Evolutionary conservation across 2,329 filamentous ascomycete genomes (phyloP).

Genomic region (Aureobasidium sp.): DNA sequence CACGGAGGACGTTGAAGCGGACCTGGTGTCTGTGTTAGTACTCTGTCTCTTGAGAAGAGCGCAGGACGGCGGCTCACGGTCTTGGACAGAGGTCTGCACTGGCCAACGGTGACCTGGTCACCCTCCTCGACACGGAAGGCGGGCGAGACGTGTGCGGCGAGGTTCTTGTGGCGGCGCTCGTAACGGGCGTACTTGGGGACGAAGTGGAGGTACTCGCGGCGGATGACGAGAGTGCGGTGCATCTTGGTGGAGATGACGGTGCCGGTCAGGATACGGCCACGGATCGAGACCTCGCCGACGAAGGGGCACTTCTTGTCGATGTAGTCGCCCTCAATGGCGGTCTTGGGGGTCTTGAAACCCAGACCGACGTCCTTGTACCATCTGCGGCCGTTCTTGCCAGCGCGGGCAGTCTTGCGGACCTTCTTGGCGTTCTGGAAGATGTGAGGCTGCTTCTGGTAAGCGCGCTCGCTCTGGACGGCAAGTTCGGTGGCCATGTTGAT

Average conservation of each 20-base stretch:
- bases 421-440: slow-evolving; percentile 99
- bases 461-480: slow-evolving; percentile 99
- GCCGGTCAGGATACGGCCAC: slow-evolving; percentile 98
- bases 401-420: slow-evolving; percentile 71
- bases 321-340: slow-evolving; percentile 96
- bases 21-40: slow-evolving; percentile 49
- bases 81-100: slow-evolving; percentile 99
- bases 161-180: slow-evolving; percentile 99
- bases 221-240: slow-evolving; percentile 99
- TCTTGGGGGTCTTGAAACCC: slow-evolving; percentile 98
- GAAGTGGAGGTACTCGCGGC: slow-evolving; percentile 99
- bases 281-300: slow-evolving; percentile 98
- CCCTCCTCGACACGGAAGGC: slow-evolving; percentile 99
- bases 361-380: slow-evolving; percentile 99
- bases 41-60: background rate
- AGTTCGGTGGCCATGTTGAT: slow-evolving; percentile 93
- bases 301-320: slow-evolving; percentile 99
- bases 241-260: slow-evolving; percentile 99
- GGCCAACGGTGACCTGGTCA: slow-evolving; percentile 98
- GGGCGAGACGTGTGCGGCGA: slow-evolving; percentile 96
- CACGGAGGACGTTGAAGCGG: slow-evolving; percentile 99
- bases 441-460: slow-evolving; percentile 99
- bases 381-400: slow-evolving; percentile 89
- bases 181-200: slow-evolving; percentile 99
- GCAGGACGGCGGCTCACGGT: slow-evolving; percentile 63